Evolutionary conservation across 176 grass and related monocot genomes (phyloP).

Genomic region (maize (Zea mays)): Zm-B73-REFERENCE-NAM-5.0 NC_050102.1:35888501-35889000

Average conservation of each 20-base stretch:
- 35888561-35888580: neutral
- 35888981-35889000: neutral
- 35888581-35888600: neutral
- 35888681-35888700: neutral
- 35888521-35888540: slow-evolving; percentile 63
- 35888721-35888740: neutral
- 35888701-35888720: neutral
- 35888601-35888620: neutral
- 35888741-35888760: neutral
- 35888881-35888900: slow-evolving; percentile 67
- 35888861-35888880: slow-evolving; percentile 66
- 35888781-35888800: slow-evolving; percentile 76
- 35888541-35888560: slow-evolving; percentile 51
- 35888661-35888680: neutral
- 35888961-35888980: slow-evolving; percentile 75
- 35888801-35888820: slow-evolving; percentile 75
- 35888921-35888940: slow-evolving; percentile 47
- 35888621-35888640: neutral
- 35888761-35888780: slow-evolving; percentile 33
- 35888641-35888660: neutral
- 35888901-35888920: slow-evolving; percentile 58
- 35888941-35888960: slow-evolving; percentile 84
- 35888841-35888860: slow-evolving; percentile 62
- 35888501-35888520: slow-evolving; percentile 58
- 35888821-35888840: slow-evolving; percentile 71